Evolutionary conservation across 2,329 filamentous ascomycete species (phyloP).

Genomic region (Knufia fluminis): DNA sequence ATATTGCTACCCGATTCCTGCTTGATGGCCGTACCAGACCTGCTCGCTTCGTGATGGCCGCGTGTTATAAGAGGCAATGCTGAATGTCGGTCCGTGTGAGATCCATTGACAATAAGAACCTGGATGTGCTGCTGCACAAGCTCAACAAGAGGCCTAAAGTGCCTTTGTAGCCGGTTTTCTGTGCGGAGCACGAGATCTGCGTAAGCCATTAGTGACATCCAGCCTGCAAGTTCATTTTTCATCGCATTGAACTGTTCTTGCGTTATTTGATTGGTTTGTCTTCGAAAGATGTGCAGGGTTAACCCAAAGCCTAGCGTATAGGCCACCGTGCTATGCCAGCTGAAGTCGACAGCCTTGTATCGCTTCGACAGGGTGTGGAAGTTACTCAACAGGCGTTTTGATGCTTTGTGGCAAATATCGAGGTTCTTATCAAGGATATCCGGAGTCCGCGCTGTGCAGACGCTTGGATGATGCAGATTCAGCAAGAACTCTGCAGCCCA

Average conservation of each 20-base stretch:
- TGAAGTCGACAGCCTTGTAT: slow-evolving; percentile 24
- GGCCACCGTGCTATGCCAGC: slow-evolving; percentile 21
- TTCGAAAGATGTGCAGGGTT: slow-evolving; percentile 19
- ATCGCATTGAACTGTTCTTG: slow-evolving; percentile 22
- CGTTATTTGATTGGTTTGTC: slow-evolving; percentile 12
- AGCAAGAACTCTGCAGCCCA: slow-evolving; percentile 42
- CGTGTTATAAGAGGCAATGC: neutral
- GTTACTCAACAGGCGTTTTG: slow-evolving; percentile 24
- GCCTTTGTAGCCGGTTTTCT: slow-evolving; percentile 18
- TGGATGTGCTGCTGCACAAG: slow-evolving; percentile 14
- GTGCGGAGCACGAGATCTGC: slow-evolving; percentile 21
- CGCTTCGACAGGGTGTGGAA: slow-evolving; percentile 22
- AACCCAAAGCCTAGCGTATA: slow-evolving; percentile 22
- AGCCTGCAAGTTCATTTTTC: slow-evolving; percentile 22
- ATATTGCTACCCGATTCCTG: slow-evolving; percentile 5
- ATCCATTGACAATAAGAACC: slow-evolving; percentile 10
- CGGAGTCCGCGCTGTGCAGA: slow-evolving; percentile 32
- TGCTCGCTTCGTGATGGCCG: slow-evolving; percentile 12
- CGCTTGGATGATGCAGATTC: slow-evolving; percentile 44
- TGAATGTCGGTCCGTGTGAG: neutral
- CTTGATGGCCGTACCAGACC: slow-evolving; percentile 4
- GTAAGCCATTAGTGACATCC: slow-evolving; percentile 22
- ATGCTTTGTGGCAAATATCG: slow-evolving; percentile 25
- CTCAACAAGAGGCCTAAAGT: slow-evolving; percentile 20
- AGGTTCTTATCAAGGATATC: slow-evolving; percentile 26